Percentiles rank a stretch among this genome's conserved stretches.
These are phyloP conservation scores for Flaveria ramosissima DNA, from an alignment of 129 eudicot species.

Conservation along the genomic window DNA sequence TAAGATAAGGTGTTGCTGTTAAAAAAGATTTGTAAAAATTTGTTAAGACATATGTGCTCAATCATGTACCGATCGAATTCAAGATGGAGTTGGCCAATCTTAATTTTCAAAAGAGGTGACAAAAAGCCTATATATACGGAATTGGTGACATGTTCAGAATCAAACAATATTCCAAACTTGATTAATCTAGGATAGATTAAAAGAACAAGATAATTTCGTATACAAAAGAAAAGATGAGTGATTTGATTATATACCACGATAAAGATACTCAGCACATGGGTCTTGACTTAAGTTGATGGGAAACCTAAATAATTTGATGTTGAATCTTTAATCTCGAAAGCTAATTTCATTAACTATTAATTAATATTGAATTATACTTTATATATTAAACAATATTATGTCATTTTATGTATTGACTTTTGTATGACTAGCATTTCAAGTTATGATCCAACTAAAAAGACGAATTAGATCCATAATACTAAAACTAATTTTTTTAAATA, in stretches of 20 bases:
- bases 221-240: conserved; percentile 28
- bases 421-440: conserved; percentile 23
- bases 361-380: not conserved
- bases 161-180: conserved; percentile 4
- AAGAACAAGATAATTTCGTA: conserved; percentile 17
- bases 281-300: conserved; percentile 28
- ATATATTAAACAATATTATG: too few species aligned
- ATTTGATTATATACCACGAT: conserved; percentile 41
- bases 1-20: too few species aligned
- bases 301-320: conserved; percentile 14
- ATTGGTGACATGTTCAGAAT: conserved; percentile 13
- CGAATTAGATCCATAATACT: not conserved
- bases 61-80: too few species aligned
- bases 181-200: conserved; percentile 21
- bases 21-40: too few species aligned
- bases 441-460: conserved; percentile 7
- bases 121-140: conserved; percentile 8
- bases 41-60: too few species aligned
- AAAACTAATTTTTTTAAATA: too few species aligned
- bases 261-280: conserved; percentile 39
- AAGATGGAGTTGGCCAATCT: too few species aligned
- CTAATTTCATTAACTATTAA: too few species aligned
- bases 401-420: not conserved
- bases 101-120: not conserved
- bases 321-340: conserved; percentile 23